These are phyloP conservation scores for Cyclotella choctawhatcheeana DNA, from an alignment of 108 stramenopile genomes.

Conservation along the genomic window DNA sequence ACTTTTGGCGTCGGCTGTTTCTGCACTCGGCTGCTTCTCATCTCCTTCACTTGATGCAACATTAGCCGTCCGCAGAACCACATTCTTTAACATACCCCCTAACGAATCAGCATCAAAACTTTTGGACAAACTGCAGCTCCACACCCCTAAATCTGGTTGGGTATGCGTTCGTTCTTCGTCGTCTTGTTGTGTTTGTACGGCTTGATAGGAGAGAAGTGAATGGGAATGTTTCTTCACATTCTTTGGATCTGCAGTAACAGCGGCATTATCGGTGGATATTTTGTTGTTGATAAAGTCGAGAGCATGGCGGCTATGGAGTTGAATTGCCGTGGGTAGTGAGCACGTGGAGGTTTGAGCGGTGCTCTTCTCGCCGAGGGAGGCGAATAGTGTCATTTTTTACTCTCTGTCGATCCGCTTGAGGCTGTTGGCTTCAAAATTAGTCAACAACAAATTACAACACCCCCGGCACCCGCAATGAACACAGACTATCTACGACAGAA, in stretches of 20 bases:
- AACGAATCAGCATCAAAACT: conserved; percentile 12
- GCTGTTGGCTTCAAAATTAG: too few species aligned
- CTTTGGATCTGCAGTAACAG: background rate
- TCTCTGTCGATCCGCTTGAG: too few species aligned
- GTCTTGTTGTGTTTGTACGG: conserved; percentile 60
- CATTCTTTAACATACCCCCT: conserved; percentile 36
- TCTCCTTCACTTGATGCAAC: conserved; percentile 16
- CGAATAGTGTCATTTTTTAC: conserved; percentile 51
- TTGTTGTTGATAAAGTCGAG: conserved; percentile 28
- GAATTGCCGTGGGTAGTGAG: conserved; percentile 46
- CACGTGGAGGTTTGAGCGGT: conserved; percentile 7
- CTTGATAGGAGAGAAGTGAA: conserved; percentile 64
- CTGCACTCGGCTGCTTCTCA: conserved; percentile 23
- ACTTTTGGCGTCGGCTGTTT: background rate
- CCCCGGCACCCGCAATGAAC: too few species aligned
- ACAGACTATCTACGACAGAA: too few species aligned
- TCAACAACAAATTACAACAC: too few species aligned
- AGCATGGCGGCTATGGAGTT: conserved; percentile 26
- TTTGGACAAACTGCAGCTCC: conserved; percentile 61
- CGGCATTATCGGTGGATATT: background rate
- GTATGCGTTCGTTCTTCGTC: conserved; percentile 21
- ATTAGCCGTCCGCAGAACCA: conserved; percentile 10
- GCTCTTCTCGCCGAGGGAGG: conserved; percentile 30
- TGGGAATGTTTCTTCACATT: background rate
- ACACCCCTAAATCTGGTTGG: conserved; percentile 69